Evolutionary conservation across 768 basidiomycete species (phyloP), one percentile per base, ranked within the genome.

Genomic region (Tremella yokohamensis): DNA sequence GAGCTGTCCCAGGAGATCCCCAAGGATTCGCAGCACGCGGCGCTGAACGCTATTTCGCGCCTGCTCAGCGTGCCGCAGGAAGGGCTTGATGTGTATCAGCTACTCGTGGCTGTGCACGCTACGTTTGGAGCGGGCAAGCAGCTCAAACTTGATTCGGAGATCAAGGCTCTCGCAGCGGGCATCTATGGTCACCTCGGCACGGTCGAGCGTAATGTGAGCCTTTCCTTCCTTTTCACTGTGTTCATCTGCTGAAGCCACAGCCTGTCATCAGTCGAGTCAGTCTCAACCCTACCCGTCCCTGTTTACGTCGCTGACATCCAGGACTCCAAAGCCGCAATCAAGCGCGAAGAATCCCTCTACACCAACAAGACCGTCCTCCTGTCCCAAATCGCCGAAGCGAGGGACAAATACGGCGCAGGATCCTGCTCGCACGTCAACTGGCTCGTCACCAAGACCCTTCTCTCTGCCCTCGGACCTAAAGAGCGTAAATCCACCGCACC

Each of bases 261-360:
- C 70, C 70, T 19, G 67, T 66, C 15, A 69, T 72, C 59, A 72
- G 58, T 37, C 59, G 70, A 61, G 69, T 68, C 40, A 68, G 66
- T 62, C 11, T n/a, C 20, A 37, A 19, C 42, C 12, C n/a, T 49
- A 4, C 13, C 52, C 34, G 15, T 18, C 18, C 40, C 13, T 15
- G 16, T 18, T n/a, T n/a, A 49, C 7, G 40, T 45, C 4, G 42
- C 42, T 45, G 42, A 4, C 51, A 37, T 9, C 7, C 48, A 66
- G 67, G 70, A 72, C 50, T 67, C 68, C n/a, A 60, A 58, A 58
- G 70, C 70, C 15, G 70, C 70, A 3, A 72, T 72, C 52, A 68
- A 65, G 42, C 59, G 70, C 13, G 70, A 72, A 52, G 58, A 29
- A 1, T 55, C 62, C 16, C 48, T 62, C 19, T 72, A 69, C 51